Evolutionary conservation across 2,329 filamentous ascomycete genomes (phyloP), one percentile per base, ranked within the genome.

Genomic region (Paraphoma chrysanthemicola): DNA sequence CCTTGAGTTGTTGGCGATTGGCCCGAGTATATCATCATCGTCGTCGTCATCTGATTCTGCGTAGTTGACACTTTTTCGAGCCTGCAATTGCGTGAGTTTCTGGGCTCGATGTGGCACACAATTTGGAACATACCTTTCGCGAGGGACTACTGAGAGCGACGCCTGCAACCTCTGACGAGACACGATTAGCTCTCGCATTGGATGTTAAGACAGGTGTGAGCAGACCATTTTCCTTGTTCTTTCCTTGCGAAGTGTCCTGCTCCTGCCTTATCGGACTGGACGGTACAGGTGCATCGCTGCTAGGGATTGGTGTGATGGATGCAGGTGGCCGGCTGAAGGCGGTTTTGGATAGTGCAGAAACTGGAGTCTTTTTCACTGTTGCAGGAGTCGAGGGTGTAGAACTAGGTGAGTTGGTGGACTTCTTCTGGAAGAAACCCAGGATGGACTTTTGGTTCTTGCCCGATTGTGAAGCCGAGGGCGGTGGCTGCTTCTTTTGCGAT

Each of bases 1-100:
- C 43, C 77, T 76, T 10, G 75, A 74, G 45, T 77, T 80, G 42
- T 76, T 79, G 41, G 81, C 79, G n/a, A 80, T 78, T 7, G 85
- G 83, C 49, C 80, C 79, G 70, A 93, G 90, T 0, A 91, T 86
- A 44, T 88, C 86, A 44, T 88, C 87, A 18, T 93, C 89, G 54
- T 92, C 90, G 30, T 59, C 65, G 44, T 91, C 90, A 44, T 91
- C 92, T 1, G 91, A 93, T 70, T 97, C 93, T 62, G 90, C 89
- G 74, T 98, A 98, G 73, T 85, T 95, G 63, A 95, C 84, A 44
- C 82, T 76, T 68, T 88, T 89, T 74, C 86, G 88, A 11, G 81
- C 82, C 83, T 88, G 45, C 2, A 14, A n/a, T 36, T 36, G 33
- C n/a, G 50, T 69, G 36, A 69, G 57, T 30, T 44, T 2, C 43